Evolutionary conservation across 768 basidiomycete species (phyloP).

Genomic region (Pleurotus djamor): DNA sequence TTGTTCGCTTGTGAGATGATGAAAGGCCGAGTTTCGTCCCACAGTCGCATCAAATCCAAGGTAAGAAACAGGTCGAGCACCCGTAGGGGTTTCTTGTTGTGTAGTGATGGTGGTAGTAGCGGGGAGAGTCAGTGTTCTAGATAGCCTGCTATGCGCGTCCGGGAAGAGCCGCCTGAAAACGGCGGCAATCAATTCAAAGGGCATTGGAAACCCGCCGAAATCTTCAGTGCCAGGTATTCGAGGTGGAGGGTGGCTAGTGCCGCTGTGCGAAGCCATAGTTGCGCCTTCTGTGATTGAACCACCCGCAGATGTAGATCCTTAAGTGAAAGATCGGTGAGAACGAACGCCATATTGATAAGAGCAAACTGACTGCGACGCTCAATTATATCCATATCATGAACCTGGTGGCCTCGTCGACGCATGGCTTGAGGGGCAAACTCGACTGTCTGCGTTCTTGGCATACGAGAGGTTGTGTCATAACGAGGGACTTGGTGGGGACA

Average conservation of each 20-base stretch:
- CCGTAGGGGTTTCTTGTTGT: constrained; percentile 31
- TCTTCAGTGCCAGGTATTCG: constrained; percentile 15
- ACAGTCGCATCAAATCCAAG: constrained; percentile 83
- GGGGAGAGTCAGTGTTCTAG: constrained; percentile 74
- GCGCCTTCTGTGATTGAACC: too few species aligned
- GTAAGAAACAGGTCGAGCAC: constrained; percentile 64
- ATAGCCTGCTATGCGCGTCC: constrained; percentile 49
- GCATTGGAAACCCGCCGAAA: constrained; percentile 80
- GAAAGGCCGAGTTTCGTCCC: constrained; percentile 75
- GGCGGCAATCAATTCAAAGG: constrained; percentile 47
- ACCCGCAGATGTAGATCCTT: too few species aligned
- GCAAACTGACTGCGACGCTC: too few species aligned
- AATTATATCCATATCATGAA: too few species aligned
- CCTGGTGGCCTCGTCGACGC: background rate
- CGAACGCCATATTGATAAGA: too few species aligned
- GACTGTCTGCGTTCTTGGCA: constrained; percentile 38
- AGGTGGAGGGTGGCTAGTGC: background rate
- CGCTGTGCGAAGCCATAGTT: background rate
- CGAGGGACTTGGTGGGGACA: background rate
- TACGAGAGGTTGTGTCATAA: background rate
- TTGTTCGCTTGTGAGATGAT: constrained; percentile 70
- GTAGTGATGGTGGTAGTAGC: constrained; percentile 59
- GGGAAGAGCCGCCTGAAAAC: constrained; percentile 64
- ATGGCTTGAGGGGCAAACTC: constrained; percentile 42
- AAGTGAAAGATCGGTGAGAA: too few species aligned